Evolutionary conservation across 371 early-diverging fungal species (phyloP).

Genomic region (Saksenaea oblongispora): DNA sequence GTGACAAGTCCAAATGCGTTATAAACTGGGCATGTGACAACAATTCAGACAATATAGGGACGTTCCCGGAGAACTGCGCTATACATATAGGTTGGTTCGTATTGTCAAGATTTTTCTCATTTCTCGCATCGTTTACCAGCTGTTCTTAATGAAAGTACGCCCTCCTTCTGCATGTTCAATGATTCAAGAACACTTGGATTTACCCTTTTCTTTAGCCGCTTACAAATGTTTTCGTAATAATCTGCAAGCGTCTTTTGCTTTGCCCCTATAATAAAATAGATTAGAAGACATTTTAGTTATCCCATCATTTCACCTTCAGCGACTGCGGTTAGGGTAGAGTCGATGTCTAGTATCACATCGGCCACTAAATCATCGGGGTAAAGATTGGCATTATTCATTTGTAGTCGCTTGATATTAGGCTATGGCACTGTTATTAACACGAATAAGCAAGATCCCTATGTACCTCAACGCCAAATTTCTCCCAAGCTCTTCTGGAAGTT

Average conservation of each 20-base stretch:
- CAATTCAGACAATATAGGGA: constrained; percentile 12
- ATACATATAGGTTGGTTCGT: neutral
- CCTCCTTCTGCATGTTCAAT: neutral
- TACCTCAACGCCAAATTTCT: constrained; percentile 30
- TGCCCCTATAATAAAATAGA: neutral
- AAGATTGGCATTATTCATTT: constrained; percentile 6
- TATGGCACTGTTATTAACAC: neutral
- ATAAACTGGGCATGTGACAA: constrained; percentile 16
- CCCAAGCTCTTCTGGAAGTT: constrained; percentile 24
- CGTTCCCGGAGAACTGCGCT: constrained; percentile 1
- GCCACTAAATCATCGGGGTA: constrained; percentile 21
- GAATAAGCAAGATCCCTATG: neutral
- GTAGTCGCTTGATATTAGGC: constrained; percentile 25
- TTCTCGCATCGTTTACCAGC: neutral
- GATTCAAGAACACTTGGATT: neutral
- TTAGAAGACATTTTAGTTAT: neutral
- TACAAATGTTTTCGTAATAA: constrained; percentile 27
- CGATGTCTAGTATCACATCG: constrained; percentile 9
- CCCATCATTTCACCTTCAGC: constrained; percentile 12
- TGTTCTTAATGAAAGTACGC: neutral
- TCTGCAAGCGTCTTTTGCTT: constrained; percentile 21
- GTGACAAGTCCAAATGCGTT: constrained; percentile 25
- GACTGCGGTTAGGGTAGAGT: constrained; percentile 16
- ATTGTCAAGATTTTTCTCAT: neutral
- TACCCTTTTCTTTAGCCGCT: neutral